Percentiles rank a stretch among this genome's conserved stretches.
phyloP scores from a whole-genome alignment of 2,329 filamentous ascomycete genomes.

The Graphilbum fragrans region DNA sequence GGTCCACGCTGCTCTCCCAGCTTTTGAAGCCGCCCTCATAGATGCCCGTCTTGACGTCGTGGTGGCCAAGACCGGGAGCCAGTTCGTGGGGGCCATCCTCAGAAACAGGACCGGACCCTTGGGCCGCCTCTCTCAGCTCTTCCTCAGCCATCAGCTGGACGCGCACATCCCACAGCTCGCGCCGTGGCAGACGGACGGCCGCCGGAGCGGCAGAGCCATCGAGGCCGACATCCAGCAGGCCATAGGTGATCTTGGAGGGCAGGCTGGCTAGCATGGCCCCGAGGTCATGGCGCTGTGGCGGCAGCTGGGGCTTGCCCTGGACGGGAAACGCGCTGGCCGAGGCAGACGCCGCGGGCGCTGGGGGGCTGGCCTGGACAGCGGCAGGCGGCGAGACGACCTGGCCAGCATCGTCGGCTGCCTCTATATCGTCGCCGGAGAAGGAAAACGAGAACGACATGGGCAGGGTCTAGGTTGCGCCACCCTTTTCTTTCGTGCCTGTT shows the following conservation, averaged over 20 bases:
- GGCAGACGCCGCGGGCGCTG: constrained; percentile 7
- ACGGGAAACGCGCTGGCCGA: constrained; percentile 46
- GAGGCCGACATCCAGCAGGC: constrained; percentile 45
- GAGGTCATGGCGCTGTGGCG: constrained; percentile 38
- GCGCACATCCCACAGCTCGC: constrained; percentile 72
- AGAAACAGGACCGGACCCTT: background rate
- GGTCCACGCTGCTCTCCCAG: constrained; percentile 76
- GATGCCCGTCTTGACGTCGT: constrained; percentile 69
- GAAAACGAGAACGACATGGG: constrained; percentile 31
- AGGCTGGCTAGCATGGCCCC: constrained; percentile 41
- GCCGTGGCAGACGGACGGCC: constrained; percentile 47
- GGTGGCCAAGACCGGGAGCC: constrained; percentile 43
- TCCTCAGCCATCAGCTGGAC: constrained; percentile 71
- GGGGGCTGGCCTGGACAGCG: constrained; percentile 13
- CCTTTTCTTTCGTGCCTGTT: background rate
- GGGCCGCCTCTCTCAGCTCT: constrained; percentile 22
- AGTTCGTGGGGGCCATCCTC: constrained; percentile 20
- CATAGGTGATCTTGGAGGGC: constrained; percentile 64
- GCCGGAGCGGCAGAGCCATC: constrained; percentile 22
- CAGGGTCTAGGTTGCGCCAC: too few relatives aligned
- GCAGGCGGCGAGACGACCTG: constrained; percentile 2
- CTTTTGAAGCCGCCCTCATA: constrained; percentile 86
- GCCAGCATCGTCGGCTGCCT: constrained; percentile 20
- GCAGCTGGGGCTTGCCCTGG: constrained; percentile 46
- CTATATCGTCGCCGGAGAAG: constrained; percentile 55